phyloP scores from a whole-genome alignment of 331 rosid species.

The Stylosanthes scabra region DNA sequence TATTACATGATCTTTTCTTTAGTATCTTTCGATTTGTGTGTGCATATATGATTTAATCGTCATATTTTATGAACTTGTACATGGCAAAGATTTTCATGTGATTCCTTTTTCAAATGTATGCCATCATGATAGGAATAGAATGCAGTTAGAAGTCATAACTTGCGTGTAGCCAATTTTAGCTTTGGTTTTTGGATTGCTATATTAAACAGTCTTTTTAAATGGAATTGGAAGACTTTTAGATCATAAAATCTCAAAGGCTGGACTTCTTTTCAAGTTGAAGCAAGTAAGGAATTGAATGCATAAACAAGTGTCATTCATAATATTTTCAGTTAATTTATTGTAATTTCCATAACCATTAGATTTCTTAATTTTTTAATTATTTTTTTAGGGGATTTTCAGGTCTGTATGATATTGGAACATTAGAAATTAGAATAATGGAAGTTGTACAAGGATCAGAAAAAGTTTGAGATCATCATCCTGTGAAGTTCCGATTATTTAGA shows the following conservation, averaged over 20 bases:
- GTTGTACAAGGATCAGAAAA: not conserved
- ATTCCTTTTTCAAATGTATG: not conserved
- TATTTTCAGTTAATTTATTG: conserved; percentile 6
- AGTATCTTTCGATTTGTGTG: not conserved
- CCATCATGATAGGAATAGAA: not conserved
- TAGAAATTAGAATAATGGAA: not conserved
- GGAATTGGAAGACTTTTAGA: conserved; percentile 19
- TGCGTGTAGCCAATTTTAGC: not conserved
- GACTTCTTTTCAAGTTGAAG: not conserved
- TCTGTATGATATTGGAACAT: conserved; percentile 1
- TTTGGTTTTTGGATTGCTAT: conserved; percentile 9
- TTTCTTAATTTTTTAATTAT: not conserved
- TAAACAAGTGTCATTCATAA: conserved; percentile 19
- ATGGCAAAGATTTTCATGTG: not conserved
- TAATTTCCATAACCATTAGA: not conserved
- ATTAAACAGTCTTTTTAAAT: conserved; percentile 13
- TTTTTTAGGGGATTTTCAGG: not conserved
- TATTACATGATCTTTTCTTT: conserved; percentile 11
- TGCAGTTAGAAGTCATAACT: not conserved
- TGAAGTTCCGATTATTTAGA: not conserved
- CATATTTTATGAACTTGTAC: conserved; percentile 5
- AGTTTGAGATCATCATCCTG: not conserved
- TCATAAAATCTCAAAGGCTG: not conserved
- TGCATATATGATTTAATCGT: not conserved
- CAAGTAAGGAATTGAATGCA: not conserved